Percentiles rank a stretch among this genome's conserved stretches.
phyloP scores from a whole-genome alignment of 1,139 yeast genomes.

The Taphrina deformans region DNA sequence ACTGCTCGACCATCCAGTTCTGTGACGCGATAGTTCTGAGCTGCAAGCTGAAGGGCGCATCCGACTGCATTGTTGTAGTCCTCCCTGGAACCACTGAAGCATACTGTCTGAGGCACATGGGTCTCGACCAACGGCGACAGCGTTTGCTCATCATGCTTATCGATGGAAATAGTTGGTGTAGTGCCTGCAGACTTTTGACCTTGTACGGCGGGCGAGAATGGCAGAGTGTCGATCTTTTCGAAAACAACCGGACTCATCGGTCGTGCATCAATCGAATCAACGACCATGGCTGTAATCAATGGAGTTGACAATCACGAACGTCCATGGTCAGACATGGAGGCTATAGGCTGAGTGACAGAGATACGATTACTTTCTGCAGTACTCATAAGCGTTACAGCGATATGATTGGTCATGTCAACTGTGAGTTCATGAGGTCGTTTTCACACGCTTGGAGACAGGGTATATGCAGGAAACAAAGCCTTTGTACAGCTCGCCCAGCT shows the following conservation, averaged over 20 bases:
- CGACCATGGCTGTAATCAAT: not conserved
- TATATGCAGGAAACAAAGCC: too few species aligned
- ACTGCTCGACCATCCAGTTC: not conserved
- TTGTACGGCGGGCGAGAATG: slow-evolving; percentile 3
- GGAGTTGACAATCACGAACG: too few species aligned
- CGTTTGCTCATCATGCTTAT: not conserved
- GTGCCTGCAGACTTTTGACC: not conserved
- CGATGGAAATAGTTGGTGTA: not conserved
- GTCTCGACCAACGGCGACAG: not conserved
- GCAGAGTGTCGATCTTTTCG: slow-evolving; percentile 17
- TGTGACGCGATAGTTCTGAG: not conserved
- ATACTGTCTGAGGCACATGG: not conserved
- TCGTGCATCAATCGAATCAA: not conserved
- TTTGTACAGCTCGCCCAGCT: not conserved
- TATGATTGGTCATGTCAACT: too few species aligned
- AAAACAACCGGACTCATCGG: slow-evolving; percentile 2
- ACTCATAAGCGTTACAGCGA: too few species aligned
- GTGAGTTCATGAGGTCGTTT: too few species aligned
- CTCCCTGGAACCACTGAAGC: not conserved
- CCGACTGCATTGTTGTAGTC: not conserved
- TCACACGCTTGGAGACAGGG: too few species aligned
- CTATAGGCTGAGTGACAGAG: too few species aligned
- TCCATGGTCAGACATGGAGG: too few species aligned
- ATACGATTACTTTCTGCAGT: too few species aligned
- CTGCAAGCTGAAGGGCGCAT: not conserved